A percentile compares a stretch with the other conserved stretches of the same genome.
These are phyloP conservation scores for Endogone sp. DNA, from an alignment of 192 early-diverging fungal genomes.

Conservation along the genomic window DNA sequence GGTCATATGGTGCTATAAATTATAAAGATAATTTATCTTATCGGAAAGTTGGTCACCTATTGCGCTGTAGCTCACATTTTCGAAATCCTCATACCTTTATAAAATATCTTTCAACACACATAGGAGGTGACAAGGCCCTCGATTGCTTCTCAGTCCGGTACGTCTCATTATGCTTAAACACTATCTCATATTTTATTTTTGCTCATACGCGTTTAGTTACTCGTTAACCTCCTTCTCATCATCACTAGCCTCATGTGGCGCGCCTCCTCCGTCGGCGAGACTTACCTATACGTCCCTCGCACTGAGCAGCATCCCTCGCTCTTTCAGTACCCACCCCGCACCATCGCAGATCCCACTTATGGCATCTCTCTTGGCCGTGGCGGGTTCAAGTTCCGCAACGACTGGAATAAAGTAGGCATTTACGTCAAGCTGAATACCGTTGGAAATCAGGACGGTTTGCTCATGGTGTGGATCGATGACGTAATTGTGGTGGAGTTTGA, in stretches of 20 bases:
- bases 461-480: constrained; percentile 12
- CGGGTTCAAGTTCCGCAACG: constrained; percentile 31
- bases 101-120: too few species aligned
- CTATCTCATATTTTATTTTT: background rate
- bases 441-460: background rate
- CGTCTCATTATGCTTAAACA: constrained; percentile 32
- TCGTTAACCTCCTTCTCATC: background rate
- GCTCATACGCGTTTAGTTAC: background rate
- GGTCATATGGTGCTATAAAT: too few species aligned
- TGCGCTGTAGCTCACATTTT: too few species aligned
- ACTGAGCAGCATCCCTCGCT: constrained; percentile 17
- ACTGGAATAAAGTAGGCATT: constrained; percentile 29
- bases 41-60: too few species aligned
- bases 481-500: constrained; percentile 6
- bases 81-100: too few species aligned
- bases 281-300: constrained; percentile 45
- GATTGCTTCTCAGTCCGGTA: constrained; percentile 54
- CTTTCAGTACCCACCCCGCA: constrained; percentile 32
- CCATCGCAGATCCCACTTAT: constrained; percentile 38
- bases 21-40: too few species aligned
- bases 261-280: constrained; percentile 40
- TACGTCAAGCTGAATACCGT: constrained; percentile 13
- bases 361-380: constrained; percentile 53
- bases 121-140: constrained; percentile 44
- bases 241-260: constrained; percentile 40